phyloP scores from a whole-genome alignment of 371 early-diverging fungal genomes.

The Mucor indicus region DNA sequence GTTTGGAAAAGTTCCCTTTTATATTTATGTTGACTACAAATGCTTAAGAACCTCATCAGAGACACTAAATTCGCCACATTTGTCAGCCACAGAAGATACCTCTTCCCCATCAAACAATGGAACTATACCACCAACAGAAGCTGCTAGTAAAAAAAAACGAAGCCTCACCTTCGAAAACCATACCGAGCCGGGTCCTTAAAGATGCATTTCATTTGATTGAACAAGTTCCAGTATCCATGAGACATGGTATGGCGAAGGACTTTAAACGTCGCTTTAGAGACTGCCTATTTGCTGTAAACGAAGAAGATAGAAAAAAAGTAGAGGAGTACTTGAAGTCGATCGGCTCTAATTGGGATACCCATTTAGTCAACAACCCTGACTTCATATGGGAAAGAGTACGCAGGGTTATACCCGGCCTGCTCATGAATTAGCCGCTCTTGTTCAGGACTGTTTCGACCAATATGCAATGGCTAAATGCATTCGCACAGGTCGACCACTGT shows the following conservation, averaged over 20 bases:
- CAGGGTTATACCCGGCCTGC: not conserved
- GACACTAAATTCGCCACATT: too few relatives aligned
- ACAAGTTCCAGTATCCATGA: too few relatives aligned
- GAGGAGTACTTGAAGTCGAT: not conserved
- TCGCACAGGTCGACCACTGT: not conserved
- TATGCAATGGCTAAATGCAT: not conserved
- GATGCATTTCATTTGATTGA: too few relatives aligned
- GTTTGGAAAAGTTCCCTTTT: too few relatives aligned
- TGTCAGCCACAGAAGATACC: too few relatives aligned
- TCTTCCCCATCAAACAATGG: too few relatives aligned
- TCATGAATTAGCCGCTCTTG: not conserved
- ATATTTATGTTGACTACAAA: too few relatives aligned
- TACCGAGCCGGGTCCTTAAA: too few relatives aligned
- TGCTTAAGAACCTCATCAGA: too few relatives aligned
- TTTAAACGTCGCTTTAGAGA: not conserved
- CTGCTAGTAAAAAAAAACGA: too few relatives aligned
- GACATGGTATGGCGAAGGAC: not conserved
- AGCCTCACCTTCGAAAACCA: too few relatives aligned
- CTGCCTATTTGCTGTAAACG: conserved; percentile 2
- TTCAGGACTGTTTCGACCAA: not conserved
- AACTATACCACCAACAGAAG: too few relatives aligned
- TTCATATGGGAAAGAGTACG: not conserved
- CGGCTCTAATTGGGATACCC: not conserved
- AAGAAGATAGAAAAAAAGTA: conserved; percentile 1
- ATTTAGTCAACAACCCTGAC: not conserved